Conservation (phyloP, 768 basidiomycete genomes). For the Leucogyrophana mollusca region DNA sequence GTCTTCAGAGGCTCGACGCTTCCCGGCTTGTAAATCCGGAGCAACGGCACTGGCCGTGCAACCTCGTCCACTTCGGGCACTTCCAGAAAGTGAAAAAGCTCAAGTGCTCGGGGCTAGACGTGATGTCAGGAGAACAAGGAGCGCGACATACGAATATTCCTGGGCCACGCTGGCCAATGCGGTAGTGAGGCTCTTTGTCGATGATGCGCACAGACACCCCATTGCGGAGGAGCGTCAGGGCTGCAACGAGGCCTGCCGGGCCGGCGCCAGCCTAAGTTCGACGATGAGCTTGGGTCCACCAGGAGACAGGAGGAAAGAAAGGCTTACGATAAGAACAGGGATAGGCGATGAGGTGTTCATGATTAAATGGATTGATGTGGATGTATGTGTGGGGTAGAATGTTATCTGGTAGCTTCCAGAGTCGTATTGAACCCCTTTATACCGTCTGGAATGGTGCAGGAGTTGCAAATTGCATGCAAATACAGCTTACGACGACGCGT, state of each 20-base stretch:
- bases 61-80: constrained; percentile 35
- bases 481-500: no score
- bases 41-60: constrained; percentile 24
- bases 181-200: constrained; percentile 39
- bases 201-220: constrained; percentile 50
- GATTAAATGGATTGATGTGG: neutral
- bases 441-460: no score
- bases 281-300: neutral
- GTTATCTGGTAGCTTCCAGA: no score
- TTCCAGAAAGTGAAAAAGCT: constrained; percentile 40
- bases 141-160: constrained; percentile 38
- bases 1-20: constrained; percentile 16
- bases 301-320: neutral
- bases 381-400: no score
- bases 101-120: constrained; percentile 42
- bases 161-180: constrained; percentile 36
- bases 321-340: constrained; percentile 21
- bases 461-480: no score
- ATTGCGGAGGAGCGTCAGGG: constrained; percentile 37
- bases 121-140: neutral
- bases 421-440: no score
- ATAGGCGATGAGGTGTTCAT: constrained; percentile 13
- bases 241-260: constrained; percentile 29
- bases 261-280: constrained; percentile 23
- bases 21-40: constrained; percentile 33